Conservation (phyloP, 495 filamentous ascomycete species). For the Cercophora samala region DNA sequence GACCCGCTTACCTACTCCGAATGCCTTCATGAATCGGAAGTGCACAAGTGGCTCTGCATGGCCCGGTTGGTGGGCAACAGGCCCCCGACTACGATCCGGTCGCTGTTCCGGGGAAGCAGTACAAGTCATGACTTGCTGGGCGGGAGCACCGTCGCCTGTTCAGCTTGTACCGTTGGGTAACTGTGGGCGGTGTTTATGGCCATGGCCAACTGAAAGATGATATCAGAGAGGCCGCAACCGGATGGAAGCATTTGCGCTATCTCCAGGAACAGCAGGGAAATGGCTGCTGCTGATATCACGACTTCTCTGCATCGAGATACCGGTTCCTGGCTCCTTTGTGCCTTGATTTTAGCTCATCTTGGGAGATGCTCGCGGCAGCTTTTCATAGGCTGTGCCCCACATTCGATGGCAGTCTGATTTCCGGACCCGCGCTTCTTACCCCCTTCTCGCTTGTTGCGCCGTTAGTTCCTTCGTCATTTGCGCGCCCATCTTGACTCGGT, state of each 20-base stretch:
- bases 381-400: slow-evolving; percentile 13
- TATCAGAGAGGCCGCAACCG: slow-evolving; percentile 2
- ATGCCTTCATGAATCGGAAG: slow-evolving; percentile 1
- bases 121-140: neutral
- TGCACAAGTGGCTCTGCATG: slow-evolving; percentile 6
- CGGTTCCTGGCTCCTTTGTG: slow-evolving; percentile 2
- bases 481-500: slow-evolving; percentile 16
- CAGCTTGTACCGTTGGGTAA: slow-evolving; percentile 1
- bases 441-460: slow-evolving; percentile 20
- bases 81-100: neutral
- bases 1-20: neutral
- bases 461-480: slow-evolving; percentile 29
- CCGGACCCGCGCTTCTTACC: slow-evolving; percentile 11
- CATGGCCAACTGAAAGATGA: neutral
- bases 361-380: slow-evolving; percentile 8
- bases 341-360: slow-evolving; percentile 19
- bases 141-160: neutral
- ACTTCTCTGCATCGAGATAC: neutral
- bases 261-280: neutral
- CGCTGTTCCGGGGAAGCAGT: neutral
- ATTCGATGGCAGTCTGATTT: slow-evolving; percentile 17
- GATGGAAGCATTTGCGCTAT: neutral
- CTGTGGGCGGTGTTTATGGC: neutral
- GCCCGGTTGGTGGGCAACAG: neutral
- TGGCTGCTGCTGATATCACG: slow-evolving; percentile 20